These are phyloP conservation scores for Penicillium rolfsii DNA, from an alignment of 2,329 filamentous ascomycete species.

Conservation along the genomic window DNA sequence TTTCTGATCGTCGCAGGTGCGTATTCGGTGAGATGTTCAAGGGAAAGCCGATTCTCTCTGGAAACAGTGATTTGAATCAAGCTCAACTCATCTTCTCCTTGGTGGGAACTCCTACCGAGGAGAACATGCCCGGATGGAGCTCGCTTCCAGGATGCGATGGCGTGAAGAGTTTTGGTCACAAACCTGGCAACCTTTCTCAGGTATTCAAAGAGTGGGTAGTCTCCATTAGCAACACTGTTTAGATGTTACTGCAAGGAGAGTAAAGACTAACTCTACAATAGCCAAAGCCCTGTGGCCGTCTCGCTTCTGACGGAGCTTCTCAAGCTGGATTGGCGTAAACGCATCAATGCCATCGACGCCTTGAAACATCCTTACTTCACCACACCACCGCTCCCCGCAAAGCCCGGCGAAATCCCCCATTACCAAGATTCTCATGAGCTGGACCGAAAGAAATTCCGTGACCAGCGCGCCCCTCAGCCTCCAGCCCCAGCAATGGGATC, in stretches of 20 bases:
- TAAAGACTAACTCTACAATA: conserved; percentile 37
- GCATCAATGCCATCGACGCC: conserved; percentile 92
- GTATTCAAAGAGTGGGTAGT: conserved; percentile 71
- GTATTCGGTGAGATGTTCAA: conserved; percentile 98
- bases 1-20: conserved; percentile 62
- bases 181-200: conserved; percentile 67
- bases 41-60: conserved; percentile 87
- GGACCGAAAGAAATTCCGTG: conserved; percentile 88
- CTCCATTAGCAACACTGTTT: neutral
- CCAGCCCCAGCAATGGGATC: conserved; percentile 91
- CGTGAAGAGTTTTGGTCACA: conserved; percentile 64
- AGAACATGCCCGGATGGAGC: conserved; percentile 91
- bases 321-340: conserved; percentile 82
- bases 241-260: neutral
- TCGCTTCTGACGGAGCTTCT: conserved; percentile 80
- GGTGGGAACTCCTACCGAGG: conserved; percentile 84
- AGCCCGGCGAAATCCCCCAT: conserved; percentile 81
- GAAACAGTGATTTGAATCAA: conserved; percentile 86
- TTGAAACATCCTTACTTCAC: conserved; percentile 91
- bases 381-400: conserved; percentile 74
- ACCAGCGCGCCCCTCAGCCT: conserved; percentile 79
- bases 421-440: conserved; percentile 97
- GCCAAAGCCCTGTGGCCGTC: conserved; percentile 71
- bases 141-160: conserved; percentile 78
- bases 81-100: conserved; percentile 92